Conservation (phyloP, 768 basidiomycete species). For the Pleurotus tuoliensis region DNA sequence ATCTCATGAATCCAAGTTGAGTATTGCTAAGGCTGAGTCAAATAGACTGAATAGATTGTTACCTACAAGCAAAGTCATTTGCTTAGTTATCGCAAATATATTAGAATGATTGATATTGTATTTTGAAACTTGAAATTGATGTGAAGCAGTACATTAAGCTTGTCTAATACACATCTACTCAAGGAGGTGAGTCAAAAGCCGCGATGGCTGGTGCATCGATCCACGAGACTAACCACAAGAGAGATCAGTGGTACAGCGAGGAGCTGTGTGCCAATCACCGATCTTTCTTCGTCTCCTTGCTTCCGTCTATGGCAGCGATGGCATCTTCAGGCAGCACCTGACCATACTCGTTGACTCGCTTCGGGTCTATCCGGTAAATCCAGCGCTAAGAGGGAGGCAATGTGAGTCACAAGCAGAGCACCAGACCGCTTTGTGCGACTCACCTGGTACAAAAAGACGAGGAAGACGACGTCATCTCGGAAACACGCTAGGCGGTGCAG, state of each 20-base stretch:
- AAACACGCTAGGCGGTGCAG: conserved; percentile 76
- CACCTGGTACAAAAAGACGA: conserved; percentile 91
- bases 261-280: conserved; percentile 13
- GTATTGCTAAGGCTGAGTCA: too few relatives aligned
- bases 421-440: conserved; percentile 18
- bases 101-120: too few relatives aligned
- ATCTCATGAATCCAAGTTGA: too few relatives aligned
- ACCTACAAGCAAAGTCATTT: too few relatives aligned
- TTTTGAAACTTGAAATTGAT: too few relatives aligned
- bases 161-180: neutral
- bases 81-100: too few relatives aligned
- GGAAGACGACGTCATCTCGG: conserved; percentile 88
- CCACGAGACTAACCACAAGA: conserved; percentile 1
- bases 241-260: neutral
- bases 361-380: conserved; percentile 96
- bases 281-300: conserved; percentile 56
- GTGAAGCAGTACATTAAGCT: too few relatives aligned
- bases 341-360: conserved; percentile 94
- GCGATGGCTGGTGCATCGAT: conserved; percentile 2
- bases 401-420: conserved; percentile 11
- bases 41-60: too few relatives aligned
- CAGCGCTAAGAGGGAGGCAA: conserved; percentile 57
- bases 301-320: conserved; percentile 33
- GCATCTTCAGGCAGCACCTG: conserved; percentile 64
- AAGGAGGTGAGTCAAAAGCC: neutral